Base-by-base conservation (phyloP, 208 protist species). In the Acanthamoeba culbertsoni region DNA sequence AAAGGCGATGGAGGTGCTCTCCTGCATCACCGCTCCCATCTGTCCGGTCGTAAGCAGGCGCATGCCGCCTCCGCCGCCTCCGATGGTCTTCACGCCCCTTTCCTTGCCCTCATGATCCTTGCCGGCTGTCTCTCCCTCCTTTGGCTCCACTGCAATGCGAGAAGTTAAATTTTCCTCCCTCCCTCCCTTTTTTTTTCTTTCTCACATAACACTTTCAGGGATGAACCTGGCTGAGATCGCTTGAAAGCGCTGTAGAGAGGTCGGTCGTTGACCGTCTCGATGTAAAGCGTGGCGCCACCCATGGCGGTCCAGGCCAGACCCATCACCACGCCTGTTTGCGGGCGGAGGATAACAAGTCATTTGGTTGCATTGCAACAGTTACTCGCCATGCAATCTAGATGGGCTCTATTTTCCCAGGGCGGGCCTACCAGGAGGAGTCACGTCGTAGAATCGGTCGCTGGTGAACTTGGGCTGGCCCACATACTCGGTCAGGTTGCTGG, bases 1-100 rank as follows among this genome's bases (percentile, higher is more conserved):
- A 53, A 97, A 96, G 28, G 97, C 96, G 42, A 98, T 97, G 26
- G 59, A 31, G 8, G 96, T 79, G 77, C 94, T 96, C 92, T 98
- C 98, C 63, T 96, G 97, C 97, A 98, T 98, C 0, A 98, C 97
- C 20, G 98, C 96, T 37, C 97, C 97, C 18, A 98, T 82, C 51
- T 95, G 73, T 35, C 97, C 97, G 0, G 97, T 98, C 0, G 51
- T 94, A 12, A 86, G 75, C 26, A 96, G 57, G 43, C 51, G 28
- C 5, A 57, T 65, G 26, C 40, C 33, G 35, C 62, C 86, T 12
- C n/a, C 23, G 46, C 23, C 43, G 0, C 63, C 63, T 26, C 88
- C 88, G 28, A 40, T 48, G 33, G 45, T 35, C 53, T 90, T 43
- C 35, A 48, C 84, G 53, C 42, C 33, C 1, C 62, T 40, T 23